Evolutionary conservation across 352 stramenopile genomes (phyloP), one percentile per base, ranked within the genome.

Genomic region (Aphanomyces astaci): DNA sequence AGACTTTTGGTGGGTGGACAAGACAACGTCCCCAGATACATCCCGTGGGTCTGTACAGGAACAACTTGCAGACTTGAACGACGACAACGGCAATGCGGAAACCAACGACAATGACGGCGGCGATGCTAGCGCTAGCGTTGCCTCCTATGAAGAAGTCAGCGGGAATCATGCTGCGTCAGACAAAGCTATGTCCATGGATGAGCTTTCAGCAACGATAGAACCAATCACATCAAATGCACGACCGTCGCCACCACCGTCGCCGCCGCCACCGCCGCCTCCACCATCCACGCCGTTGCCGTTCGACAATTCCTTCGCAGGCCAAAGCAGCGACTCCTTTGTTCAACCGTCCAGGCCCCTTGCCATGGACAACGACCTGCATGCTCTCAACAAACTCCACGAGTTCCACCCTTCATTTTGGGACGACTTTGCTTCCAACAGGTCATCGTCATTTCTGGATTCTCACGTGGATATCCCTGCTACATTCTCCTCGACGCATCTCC

Each of bases 1-100:
- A 59, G 30, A 62, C 43, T 67, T 67, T 25, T 67, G 60, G 60
- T 67, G 60, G 60, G 36, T 31, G 4, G 45, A 67, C 5, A 40
- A 59, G 33, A 56, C 19, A 43, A 22, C 54, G 11, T 7, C 22
- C 19, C n/a, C 1, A 13, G 31, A 43, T 24, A 52, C 13, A 27
- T 9, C 30, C 30, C 30, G 52, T 19, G 25, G 30, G 22, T 4
- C 2, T 36, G 53, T n/a, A 22, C n/a, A 45, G 31, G 24, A 62
- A 24, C 5, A 36, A 28, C 15, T 62, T 7, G 10, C 24, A 43
- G 11, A 11, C 15, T 27, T 43, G n/a, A 15, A 11, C 31, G 53
- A 62, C 17, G 53, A 22, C 40, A 28, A 24, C 27, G 48, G 10
- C 27, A 15, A 36, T 28, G 11, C n/a, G n/a, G n/a, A 4, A 4